phyloP scores from a whole-genome alignment of 208 protist species.

The Leishmania tarentolae region DNA sequence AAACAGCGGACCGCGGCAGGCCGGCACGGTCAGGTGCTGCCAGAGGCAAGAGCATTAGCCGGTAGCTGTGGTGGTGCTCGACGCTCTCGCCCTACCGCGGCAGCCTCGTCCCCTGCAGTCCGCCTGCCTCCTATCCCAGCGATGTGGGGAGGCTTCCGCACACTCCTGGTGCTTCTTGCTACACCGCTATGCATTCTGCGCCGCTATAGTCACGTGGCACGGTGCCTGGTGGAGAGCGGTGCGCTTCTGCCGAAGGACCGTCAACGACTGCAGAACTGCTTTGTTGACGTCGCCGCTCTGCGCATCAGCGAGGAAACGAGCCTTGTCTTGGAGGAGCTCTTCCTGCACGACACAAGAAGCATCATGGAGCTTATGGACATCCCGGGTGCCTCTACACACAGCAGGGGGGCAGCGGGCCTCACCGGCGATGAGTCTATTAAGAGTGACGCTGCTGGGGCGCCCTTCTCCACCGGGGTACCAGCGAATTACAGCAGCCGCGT shows the following conservation, averaged over 20 bases:
- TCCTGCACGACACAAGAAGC: conserved; percentile 50
- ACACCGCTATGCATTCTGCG: conserved; percentile 69
- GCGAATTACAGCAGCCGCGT: conserved; percentile 32
- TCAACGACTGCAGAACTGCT: conserved; percentile 45
- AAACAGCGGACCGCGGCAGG: background rate
- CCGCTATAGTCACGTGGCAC: conserved; percentile 70
- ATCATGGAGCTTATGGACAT: conserved; percentile 68
- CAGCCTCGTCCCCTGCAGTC: background rate
- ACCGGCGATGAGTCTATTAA: background rate
- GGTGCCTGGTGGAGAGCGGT: conserved; percentile 65
- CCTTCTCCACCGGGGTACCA: conserved; percentile 11
- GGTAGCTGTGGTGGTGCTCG: conserved; percentile 6
- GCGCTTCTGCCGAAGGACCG: conserved; percentile 38
- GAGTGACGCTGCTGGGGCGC: conserved; percentile 4
- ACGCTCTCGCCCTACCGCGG: background rate
- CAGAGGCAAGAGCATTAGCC: background rate
- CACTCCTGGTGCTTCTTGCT: conserved; percentile 66
- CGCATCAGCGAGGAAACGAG: conserved; percentile 58
- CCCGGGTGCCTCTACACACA: conserved; percentile 5
- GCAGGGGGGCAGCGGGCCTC: background rate
- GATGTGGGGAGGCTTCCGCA: conserved; percentile 74
- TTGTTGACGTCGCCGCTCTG: conserved; percentile 45
- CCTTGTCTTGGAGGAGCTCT: conserved; percentile 66
- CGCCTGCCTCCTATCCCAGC: conserved; percentile 47
- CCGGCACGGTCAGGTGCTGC: background rate